A percentile compares a stretch with the other conserved stretches of the same genome.
phyloP scores from a whole-genome alignment of 345 rosid species.

The Populus nigra region DNA sequence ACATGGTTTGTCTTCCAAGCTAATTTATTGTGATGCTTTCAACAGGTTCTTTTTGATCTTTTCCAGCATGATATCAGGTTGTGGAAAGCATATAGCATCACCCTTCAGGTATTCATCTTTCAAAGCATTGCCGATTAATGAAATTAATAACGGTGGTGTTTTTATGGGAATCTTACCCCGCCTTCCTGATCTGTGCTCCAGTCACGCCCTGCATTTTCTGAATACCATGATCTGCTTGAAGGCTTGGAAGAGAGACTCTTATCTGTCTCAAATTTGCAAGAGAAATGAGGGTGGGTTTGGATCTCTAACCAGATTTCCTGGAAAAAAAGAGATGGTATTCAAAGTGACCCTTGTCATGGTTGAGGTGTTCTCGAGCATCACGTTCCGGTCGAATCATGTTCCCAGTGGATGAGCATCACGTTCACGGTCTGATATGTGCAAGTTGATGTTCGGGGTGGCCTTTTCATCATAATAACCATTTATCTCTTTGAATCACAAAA shows the following conservation, averaged over 20 bases:
- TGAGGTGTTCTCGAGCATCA: neutral
- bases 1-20: neutral
- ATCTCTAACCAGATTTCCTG: neutral
- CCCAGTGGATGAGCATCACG: neutral
- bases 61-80: slow-evolving; percentile 70
- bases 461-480: neutral
- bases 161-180: slow-evolving; percentile 1
- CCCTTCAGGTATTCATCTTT: slow-evolving; percentile 37
- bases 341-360: neutral
- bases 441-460: neutral
- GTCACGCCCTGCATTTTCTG: slow-evolving; percentile 63
- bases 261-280: slow-evolving; percentile 27
- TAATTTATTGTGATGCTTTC: neutral
- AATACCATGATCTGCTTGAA: slow-evolving; percentile 72
- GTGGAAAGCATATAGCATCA: slow-evolving; percentile 81
- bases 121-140: neutral
- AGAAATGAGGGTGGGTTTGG: slow-evolving; percentile 17
- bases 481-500: neutral
- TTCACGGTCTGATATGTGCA: neutral
- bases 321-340: too few species aligned
- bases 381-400: neutral
- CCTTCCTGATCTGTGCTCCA: slow-evolving; percentile 22
- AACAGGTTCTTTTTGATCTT: slow-evolving; percentile 84
- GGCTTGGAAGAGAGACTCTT: slow-evolving; percentile 60
- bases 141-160: neutral